A percentile compares a stretch with the other conserved stretches of the same genome.
phyloP scores from a whole-genome alignment of 768 basidiomycete species.

The Xerocomus spinulosus region DNA sequence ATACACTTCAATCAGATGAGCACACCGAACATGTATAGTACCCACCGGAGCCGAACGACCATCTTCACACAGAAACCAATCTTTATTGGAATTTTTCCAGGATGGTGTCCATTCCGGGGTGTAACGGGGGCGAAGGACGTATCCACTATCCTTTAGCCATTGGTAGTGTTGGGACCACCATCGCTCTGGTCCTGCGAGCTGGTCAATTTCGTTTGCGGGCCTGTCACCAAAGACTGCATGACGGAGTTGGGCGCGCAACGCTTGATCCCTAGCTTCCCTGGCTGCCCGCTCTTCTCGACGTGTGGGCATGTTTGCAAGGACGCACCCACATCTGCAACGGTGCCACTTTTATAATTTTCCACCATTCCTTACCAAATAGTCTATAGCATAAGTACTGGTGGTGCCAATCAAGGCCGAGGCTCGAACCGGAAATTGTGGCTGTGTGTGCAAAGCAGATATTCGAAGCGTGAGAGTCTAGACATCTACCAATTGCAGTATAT shows the following conservation, averaged over 20 bases:
- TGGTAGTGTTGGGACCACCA: constrained; percentile 13
- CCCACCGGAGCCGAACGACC: constrained; percentile 2
- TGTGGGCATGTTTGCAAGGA: not conserved
- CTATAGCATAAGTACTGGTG: too few relatives aligned
- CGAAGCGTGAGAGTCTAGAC: too few relatives aligned
- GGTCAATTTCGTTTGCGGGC: not conserved
- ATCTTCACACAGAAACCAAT: constrained; percentile 3
- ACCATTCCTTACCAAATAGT: too few relatives aligned
- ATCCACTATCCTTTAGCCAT: constrained; percentile 15
- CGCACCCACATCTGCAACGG: too few relatives aligned
- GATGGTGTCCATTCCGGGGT: constrained; percentile 20
- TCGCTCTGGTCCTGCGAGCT: constrained; percentile 3
- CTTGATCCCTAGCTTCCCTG: not conserved
- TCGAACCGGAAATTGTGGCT: too few relatives aligned
- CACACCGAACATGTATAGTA: not conserved
- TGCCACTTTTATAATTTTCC: too few relatives aligned
- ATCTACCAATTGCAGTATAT: too few relatives aligned
- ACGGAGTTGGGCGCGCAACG: not conserved
- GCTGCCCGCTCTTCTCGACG: not conserved
- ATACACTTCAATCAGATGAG: not conserved
- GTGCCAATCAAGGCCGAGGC: too few relatives aligned
- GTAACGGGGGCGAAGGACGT: constrained; percentile 18
- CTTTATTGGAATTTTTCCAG: constrained; percentile 9
- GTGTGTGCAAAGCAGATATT: too few relatives aligned
- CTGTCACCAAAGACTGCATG: not conserved